These are phyloP conservation scores for Suaeda aralocaspica DNA, from an alignment of 148 eudicot genomes.

Conservation along the genomic window DNA sequence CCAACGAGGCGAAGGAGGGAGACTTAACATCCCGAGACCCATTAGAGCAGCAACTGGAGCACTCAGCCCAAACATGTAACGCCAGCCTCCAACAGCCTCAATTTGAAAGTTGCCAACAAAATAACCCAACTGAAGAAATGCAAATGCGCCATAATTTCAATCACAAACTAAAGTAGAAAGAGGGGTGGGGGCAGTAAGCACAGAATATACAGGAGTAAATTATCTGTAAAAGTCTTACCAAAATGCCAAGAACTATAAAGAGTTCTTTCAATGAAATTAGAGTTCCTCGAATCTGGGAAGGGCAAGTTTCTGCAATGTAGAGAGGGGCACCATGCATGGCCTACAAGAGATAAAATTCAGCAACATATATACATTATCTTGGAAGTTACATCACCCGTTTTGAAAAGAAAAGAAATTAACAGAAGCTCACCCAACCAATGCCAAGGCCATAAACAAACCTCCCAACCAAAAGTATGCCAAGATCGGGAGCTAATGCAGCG, in stretches of 20 bases:
- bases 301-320: slow-evolving; percentile 96
- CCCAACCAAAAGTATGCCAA: slow-evolving; percentile 60
- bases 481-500: slow-evolving; percentile 72
- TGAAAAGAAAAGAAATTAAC: not conserved
- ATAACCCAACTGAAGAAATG: slow-evolving; percentile 67
- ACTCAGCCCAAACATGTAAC: slow-evolving; percentile 89
- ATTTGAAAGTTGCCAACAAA: slow-evolving; percentile 74
- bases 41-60: slow-evolving; percentile 67
- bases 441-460: slow-evolving; percentile 90
- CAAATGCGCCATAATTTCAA: slow-evolving; percentile 15
- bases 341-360: slow-evolving; percentile 38
- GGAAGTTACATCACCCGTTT: slow-evolving; percentile 1
- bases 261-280: slow-evolving; percentile 84
- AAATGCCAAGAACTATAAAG: slow-evolving; percentile 81
- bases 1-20: slow-evolving; percentile 97
- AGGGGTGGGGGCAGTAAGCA: not conserved
- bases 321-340: slow-evolving; percentile 99
- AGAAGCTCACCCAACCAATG: slow-evolving; percentile 80
- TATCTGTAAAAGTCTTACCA: slow-evolving; percentile 42
- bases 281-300: slow-evolving; percentile 94
- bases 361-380: not conserved
- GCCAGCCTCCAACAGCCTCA: slow-evolving; percentile 89
- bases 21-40: slow-evolving; percentile 84
- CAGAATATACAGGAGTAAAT: not conserved
- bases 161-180: not conserved